phyloP scores from a whole-genome alignment of 2,329 filamentous ascomycete genomes.

The Colletotrichum costaricense region DNA sequence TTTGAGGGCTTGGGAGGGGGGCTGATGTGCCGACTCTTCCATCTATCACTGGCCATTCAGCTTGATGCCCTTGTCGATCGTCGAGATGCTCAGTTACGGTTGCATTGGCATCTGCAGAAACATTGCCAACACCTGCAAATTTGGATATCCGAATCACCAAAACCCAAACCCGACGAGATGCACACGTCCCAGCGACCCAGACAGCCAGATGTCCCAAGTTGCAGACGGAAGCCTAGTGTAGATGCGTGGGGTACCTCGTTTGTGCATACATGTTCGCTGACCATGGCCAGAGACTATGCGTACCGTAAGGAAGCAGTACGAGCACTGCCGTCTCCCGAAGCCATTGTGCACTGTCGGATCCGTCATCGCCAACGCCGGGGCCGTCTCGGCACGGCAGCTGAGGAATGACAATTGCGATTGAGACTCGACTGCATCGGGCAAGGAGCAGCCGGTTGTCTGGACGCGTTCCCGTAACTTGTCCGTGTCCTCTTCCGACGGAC shows the following conservation, averaged over 20 bases:
- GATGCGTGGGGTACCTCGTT: conserved; percentile 5
- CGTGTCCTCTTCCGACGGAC: conserved; percentile 17
- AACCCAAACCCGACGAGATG: background rate
- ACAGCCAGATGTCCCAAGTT: background rate
- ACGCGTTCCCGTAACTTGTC: background rate
- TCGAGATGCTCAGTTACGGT: conserved; percentile 27
- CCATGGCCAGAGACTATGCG: background rate
- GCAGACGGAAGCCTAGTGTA: background rate
- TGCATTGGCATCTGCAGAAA: conserved; percentile 30
- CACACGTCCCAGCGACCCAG: background rate
- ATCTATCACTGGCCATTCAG: conserved; percentile 17
- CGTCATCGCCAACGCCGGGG: conserved; percentile 8
- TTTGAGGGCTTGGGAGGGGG: conserved; percentile 30
- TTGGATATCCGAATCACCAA: background rate
- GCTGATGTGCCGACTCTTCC: conserved; percentile 36
- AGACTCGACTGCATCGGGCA: background rate
- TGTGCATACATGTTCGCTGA: background rate
- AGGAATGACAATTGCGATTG: background rate
- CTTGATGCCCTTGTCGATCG: conserved; percentile 27
- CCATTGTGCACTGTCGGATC: conserved; percentile 1
- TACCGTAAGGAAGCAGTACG: background rate
- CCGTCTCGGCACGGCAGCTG: conserved; percentile 17
- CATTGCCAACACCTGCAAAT: conserved; percentile 1
- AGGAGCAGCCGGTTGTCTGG: conserved; percentile 11
- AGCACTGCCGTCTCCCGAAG: background rate